Conservation (phyloP, 164 flowering plant species). For the Houttuynia cordata region DNA sequence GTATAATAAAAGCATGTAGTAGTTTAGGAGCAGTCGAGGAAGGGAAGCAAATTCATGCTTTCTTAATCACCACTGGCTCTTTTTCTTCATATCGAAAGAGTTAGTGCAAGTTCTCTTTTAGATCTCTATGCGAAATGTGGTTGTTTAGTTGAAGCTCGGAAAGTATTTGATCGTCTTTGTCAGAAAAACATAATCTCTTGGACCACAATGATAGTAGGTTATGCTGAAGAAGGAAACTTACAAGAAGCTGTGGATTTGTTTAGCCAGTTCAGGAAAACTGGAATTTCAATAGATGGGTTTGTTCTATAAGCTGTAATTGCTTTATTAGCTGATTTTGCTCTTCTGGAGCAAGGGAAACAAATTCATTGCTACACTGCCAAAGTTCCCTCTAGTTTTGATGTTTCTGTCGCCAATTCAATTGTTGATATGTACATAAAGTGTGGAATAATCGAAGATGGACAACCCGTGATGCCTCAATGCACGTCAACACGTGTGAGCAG, state of each 20-base stretch:
- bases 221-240: constrained; percentile 33
- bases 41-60: constrained; percentile 57
- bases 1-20: constrained; percentile 55
- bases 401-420: constrained; percentile 53
- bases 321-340: constrained; percentile 61
- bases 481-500: too few species aligned
- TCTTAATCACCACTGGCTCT: not conserved
- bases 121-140: constrained; percentile 5
- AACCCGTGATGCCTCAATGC: too few species aligned
- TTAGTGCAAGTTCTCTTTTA: not conserved
- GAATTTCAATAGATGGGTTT: constrained; percentile 37
- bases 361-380: constrained; percentile 49
- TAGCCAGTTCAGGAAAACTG: constrained; percentile 32
- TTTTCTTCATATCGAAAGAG: not conserved
- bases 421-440: constrained; percentile 83
- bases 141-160: not conserved
- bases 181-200: not conserved
- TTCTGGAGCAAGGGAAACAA: constrained; percentile 69
- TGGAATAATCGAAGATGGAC: constrained; percentile 54
- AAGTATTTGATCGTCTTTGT: not conserved
- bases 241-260: constrained; percentile 42
- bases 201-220: constrained; percentile 2
- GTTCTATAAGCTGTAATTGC: constrained; percentile 43
- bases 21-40: constrained; percentile 26
- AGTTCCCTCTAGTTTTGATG: constrained; percentile 41